Evolutionary conservation across 2,329 filamentous ascomycete genomes (phyloP), one percentile per base, ranked within the genome.

Genomic region (Colletotrichum sp.): DNA sequence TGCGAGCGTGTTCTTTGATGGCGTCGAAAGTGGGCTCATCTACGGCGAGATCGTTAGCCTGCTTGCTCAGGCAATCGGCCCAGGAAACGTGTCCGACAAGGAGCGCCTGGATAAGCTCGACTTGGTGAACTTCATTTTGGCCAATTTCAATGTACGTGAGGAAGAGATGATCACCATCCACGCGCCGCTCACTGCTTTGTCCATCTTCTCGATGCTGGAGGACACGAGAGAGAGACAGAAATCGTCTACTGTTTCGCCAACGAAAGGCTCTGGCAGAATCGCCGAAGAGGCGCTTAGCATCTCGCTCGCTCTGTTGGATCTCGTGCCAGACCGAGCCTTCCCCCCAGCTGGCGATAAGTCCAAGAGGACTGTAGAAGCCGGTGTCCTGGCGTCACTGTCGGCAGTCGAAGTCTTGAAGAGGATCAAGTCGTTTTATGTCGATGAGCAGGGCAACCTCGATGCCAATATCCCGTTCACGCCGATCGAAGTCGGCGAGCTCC

Each of bases 1-100:
- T 82, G 97, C 96, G 7, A 98, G 94, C 82, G 94, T 97, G 55
- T 99, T 99, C 85, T 99, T 99, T 79, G 97, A 99, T 82, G 96
- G 96, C 7, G 96, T 99, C 52, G 97, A 99, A 84, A 98, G 96
- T 80, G 94, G 94, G 9, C 88, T 99, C 24, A 98, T 99, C 63
- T 99, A 98, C 88, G 93, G 94, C 64, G 95, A 98, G 82, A 89
- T 98, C 72, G 87, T 95, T 72, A 88, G 91, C 15, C 88, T 97
- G 57, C 87, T 97, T 75, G 88, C 89, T 2, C 89, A 92, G 79
- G 87, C 91, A n/a, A 86, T 93, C 69, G 87, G 87, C 4, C 85
- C 89, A 7, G 87, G 87, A 26, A 85, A 82, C 43, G 70, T 86
- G n/a, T 81, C 82, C 38, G 79, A 82, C 6, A 84, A 86, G 6